phyloP scores from a whole-genome alignment of 106 monocot species.

The Iris macrosiphon region DNA sequence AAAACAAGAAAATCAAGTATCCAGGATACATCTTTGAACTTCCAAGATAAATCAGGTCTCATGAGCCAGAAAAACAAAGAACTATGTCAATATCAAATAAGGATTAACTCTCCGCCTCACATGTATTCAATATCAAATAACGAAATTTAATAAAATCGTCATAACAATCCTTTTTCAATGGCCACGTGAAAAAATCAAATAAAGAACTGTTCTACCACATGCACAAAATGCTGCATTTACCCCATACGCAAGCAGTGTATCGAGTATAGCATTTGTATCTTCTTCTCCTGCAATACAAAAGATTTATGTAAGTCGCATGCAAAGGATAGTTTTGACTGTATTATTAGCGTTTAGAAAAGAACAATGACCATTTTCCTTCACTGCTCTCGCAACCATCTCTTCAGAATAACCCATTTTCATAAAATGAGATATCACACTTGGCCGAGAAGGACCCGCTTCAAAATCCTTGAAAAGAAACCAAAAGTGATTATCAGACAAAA shows the following conservation, averaged over 20 bases:
- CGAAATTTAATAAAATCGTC: neutral
- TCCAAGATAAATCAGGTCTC: neutral
- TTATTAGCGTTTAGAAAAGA: neutral
- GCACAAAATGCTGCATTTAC: conserved; percentile 9
- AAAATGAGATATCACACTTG: conserved; percentile 15
- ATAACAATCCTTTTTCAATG: neutral
- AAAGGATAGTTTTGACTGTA: neutral
- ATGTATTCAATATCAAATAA: no score
- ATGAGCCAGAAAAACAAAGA: neutral
- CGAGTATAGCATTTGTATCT: conserved; percentile 17
- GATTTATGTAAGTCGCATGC: no score
- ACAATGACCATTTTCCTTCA: conserved; percentile 28
- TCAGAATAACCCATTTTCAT: conserved; percentile 42
- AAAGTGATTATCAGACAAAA: neutral
- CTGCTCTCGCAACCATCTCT: conserved; percentile 29
- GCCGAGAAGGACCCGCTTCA: conserved; percentile 30
- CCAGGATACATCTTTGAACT: no score
- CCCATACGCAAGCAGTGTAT: conserved; percentile 21
- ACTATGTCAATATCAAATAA: neutral
- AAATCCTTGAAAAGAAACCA: conserved; percentile 1
- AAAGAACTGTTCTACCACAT: neutral
- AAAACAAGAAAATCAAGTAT: neutral
- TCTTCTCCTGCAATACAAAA: conserved; percentile 19
- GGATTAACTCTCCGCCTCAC: no score
- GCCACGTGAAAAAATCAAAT: neutral